A percentile compares a stretch with the other conserved stretches of the same genome.
Evolutionary conservation across 768 basidiomycete genomes (phyloP).

Genomic region (Lactifluus echinatus): DNA sequence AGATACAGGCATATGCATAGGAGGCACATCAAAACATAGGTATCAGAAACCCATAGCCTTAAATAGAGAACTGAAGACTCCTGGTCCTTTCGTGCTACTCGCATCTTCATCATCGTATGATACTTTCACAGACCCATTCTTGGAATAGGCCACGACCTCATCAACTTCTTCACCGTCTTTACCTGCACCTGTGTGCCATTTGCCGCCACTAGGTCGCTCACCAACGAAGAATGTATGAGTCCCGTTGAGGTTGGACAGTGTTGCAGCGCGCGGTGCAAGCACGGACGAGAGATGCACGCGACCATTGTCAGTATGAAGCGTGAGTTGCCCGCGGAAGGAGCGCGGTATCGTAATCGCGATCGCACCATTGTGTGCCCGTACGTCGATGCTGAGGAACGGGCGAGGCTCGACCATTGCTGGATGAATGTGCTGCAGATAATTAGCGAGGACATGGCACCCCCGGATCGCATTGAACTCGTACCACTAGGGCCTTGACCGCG

Average conservation of each 20-base stretch:
- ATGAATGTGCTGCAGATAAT: constrained; percentile 1
- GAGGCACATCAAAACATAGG: background rate
- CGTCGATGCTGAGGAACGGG: constrained; percentile 14
- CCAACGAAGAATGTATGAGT: constrained; percentile 14
- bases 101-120: constrained; percentile 11
- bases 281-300: constrained; percentile 5
- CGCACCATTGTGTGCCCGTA: background rate
- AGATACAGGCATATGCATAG: background rate
- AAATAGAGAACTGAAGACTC: constrained; percentile 5
- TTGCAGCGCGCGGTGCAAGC: background rate
- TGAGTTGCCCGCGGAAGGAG: constrained; percentile 17
- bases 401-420: constrained; percentile 7
- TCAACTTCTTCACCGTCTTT: constrained; percentile 14
- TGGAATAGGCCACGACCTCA: background rate
- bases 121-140: constrained; percentile 14
- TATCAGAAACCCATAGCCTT: constrained; percentile 8
- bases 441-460: background rate
- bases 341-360: constrained; percentile 10
- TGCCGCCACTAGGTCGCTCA: constrained; percentile 7
- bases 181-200: constrained; percentile 5
- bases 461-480: background rate
- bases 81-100: background rate
- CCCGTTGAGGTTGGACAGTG: constrained; percentile 6
- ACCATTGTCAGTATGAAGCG: constrained; percentile 10
- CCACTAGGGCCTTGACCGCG: constrained; percentile 5